Conservation (phyloP, 352 stramenopile species). For the Pythium volutum region DNA sequence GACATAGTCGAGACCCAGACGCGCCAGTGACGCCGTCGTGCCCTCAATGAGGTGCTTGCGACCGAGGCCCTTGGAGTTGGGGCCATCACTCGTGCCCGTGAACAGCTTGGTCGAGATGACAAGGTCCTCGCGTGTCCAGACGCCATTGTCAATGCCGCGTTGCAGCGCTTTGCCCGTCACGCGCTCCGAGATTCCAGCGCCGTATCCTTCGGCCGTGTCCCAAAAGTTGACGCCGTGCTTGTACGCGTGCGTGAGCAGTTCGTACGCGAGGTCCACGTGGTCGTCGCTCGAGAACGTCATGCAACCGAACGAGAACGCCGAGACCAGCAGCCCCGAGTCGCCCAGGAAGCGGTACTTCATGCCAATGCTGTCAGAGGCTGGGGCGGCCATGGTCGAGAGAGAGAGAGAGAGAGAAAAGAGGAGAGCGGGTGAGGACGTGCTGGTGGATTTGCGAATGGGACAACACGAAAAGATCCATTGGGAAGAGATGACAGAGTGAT, state of each 20-base stretch:
- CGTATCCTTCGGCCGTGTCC: no score
- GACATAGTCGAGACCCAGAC: conserved; percentile 42
- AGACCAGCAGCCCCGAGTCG: conserved; percentile 26
- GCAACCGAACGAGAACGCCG: conserved; percentile 15
- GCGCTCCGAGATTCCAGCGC: no score
- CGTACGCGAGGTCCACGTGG: no score
- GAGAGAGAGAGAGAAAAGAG: no score
- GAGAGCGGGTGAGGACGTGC: no score
- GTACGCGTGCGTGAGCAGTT: no score
- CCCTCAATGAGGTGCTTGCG: conserved; percentile 54
- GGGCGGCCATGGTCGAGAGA: background rate
- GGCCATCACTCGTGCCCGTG: conserved; percentile 21
- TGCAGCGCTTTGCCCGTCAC: no score
- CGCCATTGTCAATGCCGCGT: conserved; percentile 24
- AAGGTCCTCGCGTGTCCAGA: conserved; percentile 40
- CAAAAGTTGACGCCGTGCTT: no score
- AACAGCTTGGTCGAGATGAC: no score
- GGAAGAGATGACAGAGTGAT: no score
- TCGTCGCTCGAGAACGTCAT: conserved; percentile 8
- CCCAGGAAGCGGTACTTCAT: conserved; percentile 30
- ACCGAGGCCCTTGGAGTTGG: conserved; percentile 30
- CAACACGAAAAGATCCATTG: no score
- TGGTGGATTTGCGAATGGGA: no score
- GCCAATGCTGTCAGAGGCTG: background rate
- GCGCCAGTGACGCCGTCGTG: conserved; percentile 39